Evolutionary conservation across 345 rosid genomes (phyloP).

Genomic region (Citrus hindsii): DNA sequence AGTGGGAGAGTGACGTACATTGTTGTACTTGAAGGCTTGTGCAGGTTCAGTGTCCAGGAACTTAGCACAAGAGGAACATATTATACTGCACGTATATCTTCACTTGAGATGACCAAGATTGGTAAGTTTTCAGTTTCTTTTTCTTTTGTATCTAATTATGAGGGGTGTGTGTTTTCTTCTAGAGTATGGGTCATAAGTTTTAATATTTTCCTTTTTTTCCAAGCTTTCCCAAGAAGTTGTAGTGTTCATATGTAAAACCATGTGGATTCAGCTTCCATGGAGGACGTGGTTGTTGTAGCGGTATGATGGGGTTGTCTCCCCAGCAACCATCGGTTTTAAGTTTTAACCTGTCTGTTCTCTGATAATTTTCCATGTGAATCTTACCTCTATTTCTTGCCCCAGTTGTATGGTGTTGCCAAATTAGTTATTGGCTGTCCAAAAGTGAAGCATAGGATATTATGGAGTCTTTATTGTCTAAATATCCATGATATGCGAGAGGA

Average conservation of each 20-base stretch:
- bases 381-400: background rate
- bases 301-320: background rate
- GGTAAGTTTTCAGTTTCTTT: constrained; percentile 41
- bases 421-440: background rate
- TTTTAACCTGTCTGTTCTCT: constrained; percentile 1
- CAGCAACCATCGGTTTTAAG: background rate
- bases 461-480: background rate
- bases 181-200: background rate
- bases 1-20: constrained; percentile 98
- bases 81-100: constrained; percentile 79
- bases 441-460: background rate
- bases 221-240: background rate
- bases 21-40: constrained; percentile 96
- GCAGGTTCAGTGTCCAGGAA: constrained; percentile 93
- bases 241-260: background rate
- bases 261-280: background rate
- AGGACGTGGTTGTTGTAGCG: background rate
- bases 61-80: constrained; percentile 88
- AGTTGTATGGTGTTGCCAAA: background rate
- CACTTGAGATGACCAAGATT: constrained; percentile 85
- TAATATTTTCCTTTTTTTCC: background rate
- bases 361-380: background rate
- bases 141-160: constrained; percentile 1
- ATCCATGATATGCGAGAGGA: background rate
- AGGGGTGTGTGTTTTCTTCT: background rate